Conservation (phyloP, 495 filamentous ascomycete genomes). For the Astrothelium subdiscretum region DNA sequence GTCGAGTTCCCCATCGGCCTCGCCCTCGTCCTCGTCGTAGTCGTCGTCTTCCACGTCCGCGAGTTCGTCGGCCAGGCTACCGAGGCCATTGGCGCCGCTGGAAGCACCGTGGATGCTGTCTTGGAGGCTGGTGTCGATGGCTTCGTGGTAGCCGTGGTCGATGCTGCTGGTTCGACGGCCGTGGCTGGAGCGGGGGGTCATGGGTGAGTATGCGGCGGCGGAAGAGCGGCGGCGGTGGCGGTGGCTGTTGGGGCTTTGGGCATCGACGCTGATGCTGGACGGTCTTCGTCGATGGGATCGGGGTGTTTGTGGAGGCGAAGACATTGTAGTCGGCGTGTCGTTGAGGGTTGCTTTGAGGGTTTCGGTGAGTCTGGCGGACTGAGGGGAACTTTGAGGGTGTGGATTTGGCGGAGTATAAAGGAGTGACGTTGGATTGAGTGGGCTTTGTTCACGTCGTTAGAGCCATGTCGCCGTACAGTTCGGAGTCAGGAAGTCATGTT, state of each 20-base stretch:
- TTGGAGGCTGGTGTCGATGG: background rate
- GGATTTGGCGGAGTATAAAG: background rate
- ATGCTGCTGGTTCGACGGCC: constrained; percentile 14
- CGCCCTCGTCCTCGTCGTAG: constrained; percentile 47
- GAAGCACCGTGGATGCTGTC: background rate
- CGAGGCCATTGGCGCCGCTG: constrained; percentile 8
- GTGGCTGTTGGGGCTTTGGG: background rate
- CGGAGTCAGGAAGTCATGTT: background rate
- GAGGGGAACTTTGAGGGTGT: no score
- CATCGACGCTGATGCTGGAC: background rate
- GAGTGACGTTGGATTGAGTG: background rate
- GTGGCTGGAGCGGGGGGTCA: constrained; percentile 1
- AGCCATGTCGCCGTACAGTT: background rate
- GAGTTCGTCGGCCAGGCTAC: constrained; percentile 51
- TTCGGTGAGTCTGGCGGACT: background rate
- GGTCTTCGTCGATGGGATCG: background rate
- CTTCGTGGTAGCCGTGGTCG: constrained; percentile 10
- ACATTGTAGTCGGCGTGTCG: background rate
- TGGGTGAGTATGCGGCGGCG: background rate
- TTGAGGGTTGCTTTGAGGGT: background rate
- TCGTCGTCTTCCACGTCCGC: constrained; percentile 47
- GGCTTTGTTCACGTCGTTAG: background rate
- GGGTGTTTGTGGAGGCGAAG: constrained; percentile 1
- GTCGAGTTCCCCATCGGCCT: constrained; percentile 49
- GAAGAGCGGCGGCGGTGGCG: constrained; percentile 1